Base-by-base conservation (phyloP, 306 rosid species). In the Benincasa hispida region DNA sequence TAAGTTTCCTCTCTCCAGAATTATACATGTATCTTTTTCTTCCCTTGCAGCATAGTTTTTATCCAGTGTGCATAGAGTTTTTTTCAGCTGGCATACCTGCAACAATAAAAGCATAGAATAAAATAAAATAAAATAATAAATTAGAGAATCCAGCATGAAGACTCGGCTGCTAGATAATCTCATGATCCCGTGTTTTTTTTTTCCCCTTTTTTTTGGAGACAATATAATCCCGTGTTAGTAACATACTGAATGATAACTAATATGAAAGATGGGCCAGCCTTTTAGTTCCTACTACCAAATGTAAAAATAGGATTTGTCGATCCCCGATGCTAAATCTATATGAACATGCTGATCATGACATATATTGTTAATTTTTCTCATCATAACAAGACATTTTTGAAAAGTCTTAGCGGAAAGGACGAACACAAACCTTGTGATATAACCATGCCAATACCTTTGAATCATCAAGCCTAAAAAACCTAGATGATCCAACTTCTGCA, bases 401-500 rank as follows among this genome's bases (percentile, higher is more conserved):
- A 65, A 39, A 21, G 25, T 41, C 12, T 5, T 17, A 73, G n/a
- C 18, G 15, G 15, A 75, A 68, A 55, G 84, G 68, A 66, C 13
- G 73, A 45, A 73, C 53, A 78, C 81, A 19, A 54, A 94, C 98
- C 98, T 91, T 94, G 85, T 82, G 83, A 79, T 84, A 84, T 77
- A 94, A 54, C 99, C 99, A 94, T 67, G 79, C 77, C 60, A 89
- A 66, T 79, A 94, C 99, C 85, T 90, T 94, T 66, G 95, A 87
- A 78, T 94, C 99, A 57, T 94, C 95, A 35, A 94, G 99, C 86
- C 99, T 90, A 78, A 86, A 94, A 79, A 89, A 90, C 76, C 88
- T 92, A 56, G 80, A 73, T 45, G 97, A 94, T 76, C 90, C 96
- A 76, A 94, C 79, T 77, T 90, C 97, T 94, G 96, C 84, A 87